A percentile compares a stretch with the other conserved stretches of the same genome.
phyloP scores from a whole-genome alignment of 1,284 basidiomycete species.

The Pyrrhoderma lamaoense region DNA sequence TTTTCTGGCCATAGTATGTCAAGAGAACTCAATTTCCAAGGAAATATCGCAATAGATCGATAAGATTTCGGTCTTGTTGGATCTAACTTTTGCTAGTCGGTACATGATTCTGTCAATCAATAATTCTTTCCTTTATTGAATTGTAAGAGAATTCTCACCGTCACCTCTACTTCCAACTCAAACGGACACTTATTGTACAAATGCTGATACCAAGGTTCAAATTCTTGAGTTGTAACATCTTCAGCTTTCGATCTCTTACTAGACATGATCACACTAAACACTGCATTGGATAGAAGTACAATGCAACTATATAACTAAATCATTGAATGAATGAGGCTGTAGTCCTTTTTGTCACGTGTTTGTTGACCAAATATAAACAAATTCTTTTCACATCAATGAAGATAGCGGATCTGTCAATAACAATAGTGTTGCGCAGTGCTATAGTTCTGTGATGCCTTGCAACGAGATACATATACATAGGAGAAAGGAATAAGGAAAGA shows the following conservation, averaged over 20 bases:
- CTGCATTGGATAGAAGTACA: no score
- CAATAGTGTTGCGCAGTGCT: no score
- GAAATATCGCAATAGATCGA: constrained; percentile 10
- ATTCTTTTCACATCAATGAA: no score
- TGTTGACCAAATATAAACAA: no score
- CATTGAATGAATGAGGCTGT: no score
- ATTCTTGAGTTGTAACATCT: no score
- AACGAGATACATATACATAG: constrained; percentile 14
- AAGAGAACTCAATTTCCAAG: constrained; percentile 10
- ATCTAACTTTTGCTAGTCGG: background rate
- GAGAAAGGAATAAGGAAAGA: constrained; percentile 5
- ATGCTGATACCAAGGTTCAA: constrained; percentile 7
- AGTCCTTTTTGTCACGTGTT: no score
- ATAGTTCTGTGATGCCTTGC: background rate
- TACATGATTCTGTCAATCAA: no score
- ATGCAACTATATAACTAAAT: no score
- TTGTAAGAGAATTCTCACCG: constrained; percentile 1
- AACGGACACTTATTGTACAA: constrained; percentile 8
- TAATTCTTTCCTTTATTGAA: background rate
- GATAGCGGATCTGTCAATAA: no score
- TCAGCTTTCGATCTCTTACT: no score
- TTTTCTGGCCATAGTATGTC: constrained; percentile 11
- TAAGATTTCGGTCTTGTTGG: background rate
- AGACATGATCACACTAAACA: no score
- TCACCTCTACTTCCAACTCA: constrained; percentile 7